These are phyloP conservation scores for Sparassis latifolia DNA, from an alignment of 1,284 basidiomycete species.

Conservation along the genomic window DNA sequence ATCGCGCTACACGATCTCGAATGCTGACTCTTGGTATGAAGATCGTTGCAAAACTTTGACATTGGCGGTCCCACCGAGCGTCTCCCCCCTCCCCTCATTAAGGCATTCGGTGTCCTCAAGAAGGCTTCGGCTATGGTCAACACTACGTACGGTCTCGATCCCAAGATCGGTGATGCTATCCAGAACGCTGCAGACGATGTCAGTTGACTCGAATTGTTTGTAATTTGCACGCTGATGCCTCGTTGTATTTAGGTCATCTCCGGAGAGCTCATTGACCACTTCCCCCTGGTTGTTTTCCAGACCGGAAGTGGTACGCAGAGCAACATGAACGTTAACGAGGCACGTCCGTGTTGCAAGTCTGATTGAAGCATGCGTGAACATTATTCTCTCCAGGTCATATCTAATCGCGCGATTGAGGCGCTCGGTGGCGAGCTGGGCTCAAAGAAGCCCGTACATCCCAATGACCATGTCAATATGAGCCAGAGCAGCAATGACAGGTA, in stretches of 20 bases:
- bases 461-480: constrained; percentile 99
- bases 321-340: constrained; percentile 99
- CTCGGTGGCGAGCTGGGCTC: constrained; percentile 94
- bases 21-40: constrained; percentile 21
- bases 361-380: too few species aligned
- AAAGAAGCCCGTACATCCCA: constrained; percentile 98
- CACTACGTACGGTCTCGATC: constrained; percentile 85
- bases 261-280: constrained; percentile 91
- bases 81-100: constrained; percentile 91
- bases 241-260: constrained; percentile 72
- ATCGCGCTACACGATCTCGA: neutral
- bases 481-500: constrained; percentile 99
- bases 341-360: constrained; percentile 17
- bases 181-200: constrained; percentile 93
- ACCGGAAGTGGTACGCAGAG: constrained; percentile 99
- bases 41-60: constrained; percentile 96
- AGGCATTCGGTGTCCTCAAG: constrained; percentile 97
- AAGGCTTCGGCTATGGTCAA: constrained; percentile 96
- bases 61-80: constrained; percentile 94
- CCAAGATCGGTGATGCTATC: constrained; percentile 86
- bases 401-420: constrained; percentile 96
- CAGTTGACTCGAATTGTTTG: constrained; percentile 15
- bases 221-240: neutral
- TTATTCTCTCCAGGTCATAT: constrained; percentile 69
- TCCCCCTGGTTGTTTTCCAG: constrained; percentile 98